These are phyloP conservation scores for Linnemannia hyalina DNA, from an alignment of 192 early-diverging fungal genomes.

Conservation along the genomic window DNA sequence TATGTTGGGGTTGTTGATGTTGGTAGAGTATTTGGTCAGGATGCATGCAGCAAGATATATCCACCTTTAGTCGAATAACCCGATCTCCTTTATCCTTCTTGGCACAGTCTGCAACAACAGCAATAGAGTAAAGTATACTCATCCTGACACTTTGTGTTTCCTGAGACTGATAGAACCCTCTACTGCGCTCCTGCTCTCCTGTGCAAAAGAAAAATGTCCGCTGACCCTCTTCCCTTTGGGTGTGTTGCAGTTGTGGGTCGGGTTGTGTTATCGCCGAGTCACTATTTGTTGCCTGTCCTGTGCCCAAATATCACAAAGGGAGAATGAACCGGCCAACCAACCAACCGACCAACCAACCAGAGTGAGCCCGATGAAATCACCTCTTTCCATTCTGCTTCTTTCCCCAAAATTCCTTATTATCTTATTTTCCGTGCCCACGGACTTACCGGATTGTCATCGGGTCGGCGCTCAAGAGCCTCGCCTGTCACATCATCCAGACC, in stretches of 20 bases:
- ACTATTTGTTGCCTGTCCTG: background rate
- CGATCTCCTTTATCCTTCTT: background rate
- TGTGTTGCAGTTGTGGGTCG: background rate
- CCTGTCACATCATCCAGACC: conserved; percentile 95
- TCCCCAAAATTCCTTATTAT: background rate
- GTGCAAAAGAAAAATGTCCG: no score
- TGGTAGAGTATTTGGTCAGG: background rate
- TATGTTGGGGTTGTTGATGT: background rate
- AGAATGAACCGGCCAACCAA: background rate
- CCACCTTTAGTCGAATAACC: background rate
- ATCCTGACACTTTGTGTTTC: no score
- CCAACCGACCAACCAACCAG: background rate
- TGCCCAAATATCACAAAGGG: background rate
- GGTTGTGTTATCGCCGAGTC: background rate
- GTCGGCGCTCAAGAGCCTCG: conserved; percentile 87
- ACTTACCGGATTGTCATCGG: conserved; percentile 86
- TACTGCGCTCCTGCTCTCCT: no score
- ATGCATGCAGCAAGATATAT: background rate
- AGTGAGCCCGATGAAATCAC: conserved; percentile 5
- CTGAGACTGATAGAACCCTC: no score
- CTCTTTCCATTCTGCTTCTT: no score
- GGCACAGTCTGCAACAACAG: background rate
- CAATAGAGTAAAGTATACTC: no score
- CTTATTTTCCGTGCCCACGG: background rate
- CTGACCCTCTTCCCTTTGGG: no score